Base-by-base conservation (phyloP, 306 rosid genomes). In the Acacia crassicarpa region DNA sequence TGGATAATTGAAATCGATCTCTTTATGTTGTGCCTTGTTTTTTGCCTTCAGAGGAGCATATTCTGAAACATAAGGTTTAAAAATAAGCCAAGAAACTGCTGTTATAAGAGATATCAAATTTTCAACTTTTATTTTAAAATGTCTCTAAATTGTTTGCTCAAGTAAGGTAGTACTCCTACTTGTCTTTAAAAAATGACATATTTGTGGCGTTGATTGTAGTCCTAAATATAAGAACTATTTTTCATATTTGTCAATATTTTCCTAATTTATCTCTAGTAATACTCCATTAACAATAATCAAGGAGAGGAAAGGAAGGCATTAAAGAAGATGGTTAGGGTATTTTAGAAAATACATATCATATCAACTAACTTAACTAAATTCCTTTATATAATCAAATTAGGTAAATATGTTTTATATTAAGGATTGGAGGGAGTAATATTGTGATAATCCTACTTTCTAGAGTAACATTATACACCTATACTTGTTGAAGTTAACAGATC, bases 11-110 rank as follows among this genome's bases (percentile, higher is more conserved):
- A 32, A 79, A 67, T 38, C n/a, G 32, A 67, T 75, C 70, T 74
- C 54, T 48, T 73, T 43, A 51, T 61, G n/a, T 65, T 32, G 38
- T 45, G 30, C 7, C 80, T 73, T 51, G 17, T 1, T 12, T 17
- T 40, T 78, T 48, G 68, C 49, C n/a, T 74, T 82, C 75, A 41
- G 72, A 32, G 75, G 46, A 74, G 38, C 66, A 43, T 76, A 35
- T 72, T 38, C 45, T 40, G 75, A 56, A 67, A 59, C 68, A 44
- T 27, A 59, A 67, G 51, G 27, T 49, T 68, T 13, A 48, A 48
- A 48, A 48, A 48, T 48, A 56, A 69, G 59, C 30, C 73, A 62
- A 41, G 56, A 68, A 66, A 48, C 54, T 48, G 54, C 54, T 4
- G 15, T 48, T 48, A 48, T 19, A 48, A 48, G 72, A 44, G 44